These are phyloP conservation scores for Chionographis japonica DNA, from an alignment of 106 monocot species.

Conservation along the genomic window DNA sequence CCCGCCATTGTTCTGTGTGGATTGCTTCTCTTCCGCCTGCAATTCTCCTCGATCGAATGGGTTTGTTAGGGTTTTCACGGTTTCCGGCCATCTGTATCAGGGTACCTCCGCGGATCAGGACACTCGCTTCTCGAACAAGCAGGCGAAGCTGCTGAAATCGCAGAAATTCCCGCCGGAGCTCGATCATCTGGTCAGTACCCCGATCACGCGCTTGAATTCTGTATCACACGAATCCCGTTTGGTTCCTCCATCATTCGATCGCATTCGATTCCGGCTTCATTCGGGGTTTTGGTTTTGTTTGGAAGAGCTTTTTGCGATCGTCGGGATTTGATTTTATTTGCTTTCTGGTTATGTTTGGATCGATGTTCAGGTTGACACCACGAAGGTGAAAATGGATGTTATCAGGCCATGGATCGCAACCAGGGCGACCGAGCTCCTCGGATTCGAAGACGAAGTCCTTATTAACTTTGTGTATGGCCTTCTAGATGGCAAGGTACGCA, in stretches of 20 bases:
- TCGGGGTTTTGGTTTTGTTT: not conserved
- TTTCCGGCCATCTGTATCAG: conserved; percentile 25
- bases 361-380: conserved; percentile 66
- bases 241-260: not conserved
- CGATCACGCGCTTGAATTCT: not conserved
- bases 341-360: not conserved
- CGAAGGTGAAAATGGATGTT: conserved; percentile 95
- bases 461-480: conserved; percentile 95
- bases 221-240: no score
- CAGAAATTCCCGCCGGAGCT: conserved; percentile 92
- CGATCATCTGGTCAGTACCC: conserved; percentile 65
- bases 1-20: no score
- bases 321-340: no score
- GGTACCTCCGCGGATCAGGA: conserved; percentile 98
- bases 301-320: no score
- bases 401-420: conserved; percentile 95
- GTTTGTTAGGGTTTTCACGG: conserved; percentile 6
- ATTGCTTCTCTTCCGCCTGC: not conserved
- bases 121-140: conserved; percentile 99
- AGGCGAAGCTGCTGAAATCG: conserved; percentile 92
- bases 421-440: conserved; percentile 82
- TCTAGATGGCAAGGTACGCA: conserved; percentile 60
- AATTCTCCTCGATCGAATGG: not conserved
- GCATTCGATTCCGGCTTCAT: not conserved
- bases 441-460: conserved; percentile 97